A percentile compares a stretch with the other conserved stretches of the same genome.
Evolutionary conservation across 371 early-diverging fungal species (phyloP).

Genomic region (Capillidium rhysosporum): DNA sequence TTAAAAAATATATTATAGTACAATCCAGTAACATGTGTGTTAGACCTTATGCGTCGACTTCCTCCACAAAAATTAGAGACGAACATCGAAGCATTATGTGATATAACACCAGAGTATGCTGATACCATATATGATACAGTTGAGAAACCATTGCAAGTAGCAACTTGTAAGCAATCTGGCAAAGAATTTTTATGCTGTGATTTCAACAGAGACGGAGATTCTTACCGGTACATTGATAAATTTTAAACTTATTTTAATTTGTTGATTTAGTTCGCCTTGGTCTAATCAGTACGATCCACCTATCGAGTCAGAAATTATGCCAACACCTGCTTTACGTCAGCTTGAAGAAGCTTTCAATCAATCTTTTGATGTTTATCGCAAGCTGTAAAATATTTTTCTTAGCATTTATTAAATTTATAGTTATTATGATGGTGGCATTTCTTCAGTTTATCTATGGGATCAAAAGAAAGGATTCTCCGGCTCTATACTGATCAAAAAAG

Average conservation of each 20-base stretch:
- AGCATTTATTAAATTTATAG: constrained; percentile 11
- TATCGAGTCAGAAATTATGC: constrained; percentile 52
- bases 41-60: constrained; percentile 91
- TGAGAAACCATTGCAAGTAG: constrained; percentile 83
- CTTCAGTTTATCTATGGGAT: constrained; percentile 91
- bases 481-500: constrained; percentile 88
- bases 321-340: constrained; percentile 61
- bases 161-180: constrained; percentile 44
- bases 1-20: constrained; percentile 1
- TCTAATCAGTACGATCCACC: constrained; percentile 85
- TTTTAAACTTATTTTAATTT: constrained; percentile 1
- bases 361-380: constrained; percentile 88
- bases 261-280: constrained; percentile 71
- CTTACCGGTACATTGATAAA: constrained; percentile 43
- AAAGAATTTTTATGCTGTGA: constrained; percentile 79
- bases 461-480: constrained; percentile 77
- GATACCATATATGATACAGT: constrained; percentile 79
- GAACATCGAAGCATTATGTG: constrained; percentile 64
- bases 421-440: constrained; percentile 90
- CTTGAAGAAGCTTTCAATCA: constrained; percentile 85
- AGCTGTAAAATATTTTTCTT: constrained; percentile 31
- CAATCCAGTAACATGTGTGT: constrained; percentile 54
- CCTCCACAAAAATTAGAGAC: constrained; percentile 83
- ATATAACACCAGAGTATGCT: constrained; percentile 66
- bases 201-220: constrained; percentile 91